Evolutionary conservation across 768 basidiomycete genomes (phyloP).

Genomic region (Cantharellus anzutake): DNA sequence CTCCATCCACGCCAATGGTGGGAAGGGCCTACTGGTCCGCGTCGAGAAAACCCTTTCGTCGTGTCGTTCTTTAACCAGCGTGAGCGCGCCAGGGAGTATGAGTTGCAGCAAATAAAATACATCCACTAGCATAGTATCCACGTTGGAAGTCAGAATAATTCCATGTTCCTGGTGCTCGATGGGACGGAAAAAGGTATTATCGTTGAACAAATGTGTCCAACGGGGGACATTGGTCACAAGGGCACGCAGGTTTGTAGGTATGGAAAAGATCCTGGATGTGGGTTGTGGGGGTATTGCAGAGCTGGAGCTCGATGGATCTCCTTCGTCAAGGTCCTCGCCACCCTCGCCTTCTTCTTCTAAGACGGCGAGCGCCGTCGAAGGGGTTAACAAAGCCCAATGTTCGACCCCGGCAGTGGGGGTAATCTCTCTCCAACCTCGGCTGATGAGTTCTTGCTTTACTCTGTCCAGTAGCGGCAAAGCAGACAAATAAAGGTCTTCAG

Average conservation of each 20-base stretch:
- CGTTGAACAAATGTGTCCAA: neutral
- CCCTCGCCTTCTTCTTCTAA: neutral
- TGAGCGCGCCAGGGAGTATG: neutral
- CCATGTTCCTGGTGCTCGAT: neutral
- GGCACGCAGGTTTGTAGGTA: neutral
- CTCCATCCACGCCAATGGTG: neutral
- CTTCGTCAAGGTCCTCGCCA: neutral
- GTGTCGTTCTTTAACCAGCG: neutral
- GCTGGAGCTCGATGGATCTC: neutral
- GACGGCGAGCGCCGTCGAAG: neutral
- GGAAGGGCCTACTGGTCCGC: neutral
- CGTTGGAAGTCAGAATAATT: neutral
- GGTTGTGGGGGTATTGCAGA: neutral
- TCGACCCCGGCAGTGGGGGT: neutral
- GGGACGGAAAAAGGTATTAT: neutral
- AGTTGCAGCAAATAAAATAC: neutral
- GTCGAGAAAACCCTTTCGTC: neutral
- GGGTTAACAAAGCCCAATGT: neutral
- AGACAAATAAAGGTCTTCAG: neutral
- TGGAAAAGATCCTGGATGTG: neutral
- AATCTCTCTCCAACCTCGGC: neutral
- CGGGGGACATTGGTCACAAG: neutral
- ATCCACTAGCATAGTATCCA: neutral
- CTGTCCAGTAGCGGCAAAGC: neutral
- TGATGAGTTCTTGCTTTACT: neutral